Conservation (phyloP, 495 filamentous ascomycete genomes). For the Aspergillus bridgeri region DNA sequence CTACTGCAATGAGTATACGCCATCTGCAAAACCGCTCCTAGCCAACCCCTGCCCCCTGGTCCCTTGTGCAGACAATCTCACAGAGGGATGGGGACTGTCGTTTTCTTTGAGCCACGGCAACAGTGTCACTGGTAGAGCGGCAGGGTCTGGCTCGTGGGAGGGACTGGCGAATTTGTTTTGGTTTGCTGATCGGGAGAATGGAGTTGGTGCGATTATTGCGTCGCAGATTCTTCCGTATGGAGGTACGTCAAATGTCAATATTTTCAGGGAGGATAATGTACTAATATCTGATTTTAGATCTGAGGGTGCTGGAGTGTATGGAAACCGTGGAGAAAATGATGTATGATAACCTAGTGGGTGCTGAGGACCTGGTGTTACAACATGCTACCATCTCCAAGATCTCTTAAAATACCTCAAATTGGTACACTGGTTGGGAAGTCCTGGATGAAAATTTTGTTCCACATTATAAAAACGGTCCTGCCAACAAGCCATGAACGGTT, state of each 20-base stretch:
- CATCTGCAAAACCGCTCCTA: slow-evolving; percentile 48
- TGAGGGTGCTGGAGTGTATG: neutral
- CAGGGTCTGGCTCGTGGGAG: slow-evolving; percentile 50
- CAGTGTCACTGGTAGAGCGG: slow-evolving; percentile 45
- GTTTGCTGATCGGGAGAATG: slow-evolving; percentile 58
- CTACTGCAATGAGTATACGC: slow-evolving; percentile 41
- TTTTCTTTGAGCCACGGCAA: slow-evolving; percentile 45
- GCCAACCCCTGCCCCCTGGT: slow-evolving; percentile 49
- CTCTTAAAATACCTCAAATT: no score
- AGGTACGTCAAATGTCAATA: slow-evolving; percentile 5
- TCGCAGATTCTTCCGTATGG: slow-evolving; percentile 58
- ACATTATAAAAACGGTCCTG: no score
- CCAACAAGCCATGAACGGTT: no score
- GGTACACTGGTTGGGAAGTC: no score
- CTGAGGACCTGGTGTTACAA: no score
- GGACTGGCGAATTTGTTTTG: slow-evolving; percentile 60
- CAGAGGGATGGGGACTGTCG: slow-evolving; percentile 59
- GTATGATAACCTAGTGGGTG: neutral
- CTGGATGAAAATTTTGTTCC: no score
- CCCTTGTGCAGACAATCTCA: slow-evolving; percentile 44
- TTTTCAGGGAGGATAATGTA: neutral
- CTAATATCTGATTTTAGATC: neutral
- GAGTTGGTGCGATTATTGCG: slow-evolving; percentile 55
- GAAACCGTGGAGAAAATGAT: neutral
- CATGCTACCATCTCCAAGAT: no score